Percentiles rank a stretch among this genome's conserved stretches.
phyloP scores from a whole-genome alignment of 75 land plant species.

The Picea sitchensis region DNA sequence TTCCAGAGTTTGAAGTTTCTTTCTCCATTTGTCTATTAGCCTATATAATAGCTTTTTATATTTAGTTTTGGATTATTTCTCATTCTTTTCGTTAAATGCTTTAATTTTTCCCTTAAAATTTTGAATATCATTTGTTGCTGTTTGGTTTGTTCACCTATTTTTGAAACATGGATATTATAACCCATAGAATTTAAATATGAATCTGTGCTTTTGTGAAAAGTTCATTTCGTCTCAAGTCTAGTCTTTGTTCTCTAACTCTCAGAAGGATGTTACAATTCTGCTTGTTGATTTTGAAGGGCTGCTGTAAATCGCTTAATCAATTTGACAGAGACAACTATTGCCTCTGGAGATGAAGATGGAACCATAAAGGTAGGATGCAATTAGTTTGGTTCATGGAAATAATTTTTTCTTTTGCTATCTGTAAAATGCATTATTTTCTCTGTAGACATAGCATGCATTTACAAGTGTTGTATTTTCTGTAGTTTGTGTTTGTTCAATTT shows the following conservation, averaged over 20 bases:
- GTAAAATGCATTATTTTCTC: background rate
- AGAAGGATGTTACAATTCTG: slow-evolving; percentile 2
- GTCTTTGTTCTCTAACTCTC: background rate
- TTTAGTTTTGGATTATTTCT: background rate
- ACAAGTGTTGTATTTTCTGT: background rate
- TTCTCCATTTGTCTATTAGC: background rate
- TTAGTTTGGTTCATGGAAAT: too few relatives aligned
- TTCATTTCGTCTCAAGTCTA: background rate
- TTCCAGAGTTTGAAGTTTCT: background rate
- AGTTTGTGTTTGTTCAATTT: background rate
- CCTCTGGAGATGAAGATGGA: slow-evolving; percentile 94
- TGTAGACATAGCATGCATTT: background rate
- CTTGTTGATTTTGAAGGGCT: slow-evolving; percentile 30
- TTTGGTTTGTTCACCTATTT: background rate
- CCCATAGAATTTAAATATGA: background rate
- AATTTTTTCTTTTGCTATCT: background rate
- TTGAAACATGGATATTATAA: background rate
- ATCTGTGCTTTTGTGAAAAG: background rate
- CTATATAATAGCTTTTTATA: background rate
- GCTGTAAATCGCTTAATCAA: slow-evolving; percentile 75
- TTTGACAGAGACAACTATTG: slow-evolving; percentile 72
- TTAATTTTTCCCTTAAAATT: background rate
- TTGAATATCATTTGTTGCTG: background rate
- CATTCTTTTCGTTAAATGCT: background rate
- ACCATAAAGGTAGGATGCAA: slow-evolving; percentile 61